These are phyloP conservation scores for Acrodontium crateriforme DNA, from an alignment of 2,329 filamentous ascomycete genomes.

Conservation along the genomic window DNA sequence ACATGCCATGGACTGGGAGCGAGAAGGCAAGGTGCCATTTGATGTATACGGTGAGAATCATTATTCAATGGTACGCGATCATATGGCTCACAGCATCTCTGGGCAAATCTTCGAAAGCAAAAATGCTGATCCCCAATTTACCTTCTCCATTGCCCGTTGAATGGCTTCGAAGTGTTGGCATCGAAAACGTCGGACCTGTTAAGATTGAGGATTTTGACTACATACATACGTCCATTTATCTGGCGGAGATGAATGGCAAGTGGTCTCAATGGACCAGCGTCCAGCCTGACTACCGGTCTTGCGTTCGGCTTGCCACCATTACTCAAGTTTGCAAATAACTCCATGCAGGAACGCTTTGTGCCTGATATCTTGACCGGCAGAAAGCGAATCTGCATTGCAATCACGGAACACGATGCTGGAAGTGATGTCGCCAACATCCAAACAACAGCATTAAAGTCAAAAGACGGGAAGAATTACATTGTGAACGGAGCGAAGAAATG, in stretches of 20 bases:
- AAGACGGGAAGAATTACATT: constrained; percentile 52
- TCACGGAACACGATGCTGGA: constrained; percentile 60
- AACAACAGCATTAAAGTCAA: constrained; percentile 49
- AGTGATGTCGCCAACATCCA: constrained; percentile 60
- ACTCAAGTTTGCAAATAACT: constrained; percentile 47
- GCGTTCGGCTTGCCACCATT: constrained; percentile 59
- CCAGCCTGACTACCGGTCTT: constrained; percentile 53
- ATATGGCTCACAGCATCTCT: constrained; percentile 45
- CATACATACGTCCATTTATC: constrained; percentile 53
- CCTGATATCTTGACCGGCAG: constrained; percentile 52
- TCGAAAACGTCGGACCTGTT: constrained; percentile 51
- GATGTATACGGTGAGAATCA: not conserved
- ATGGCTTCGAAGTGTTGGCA: constrained; percentile 51
- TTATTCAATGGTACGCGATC: constrained; percentile 2
- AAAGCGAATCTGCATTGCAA: constrained; percentile 59
- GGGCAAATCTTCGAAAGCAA: constrained; percentile 46
- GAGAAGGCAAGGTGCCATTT: constrained; percentile 36
- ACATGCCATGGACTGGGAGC: constrained; percentile 54
- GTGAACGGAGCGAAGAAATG: constrained; percentile 66
- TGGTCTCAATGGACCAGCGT: constrained; percentile 48
- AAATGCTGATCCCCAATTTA: constrained; percentile 57
- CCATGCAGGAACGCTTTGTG: constrained; percentile 51
- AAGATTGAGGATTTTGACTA: constrained; percentile 62
- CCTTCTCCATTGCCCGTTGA: constrained; percentile 53
- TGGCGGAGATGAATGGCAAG: constrained; percentile 56